phyloP scores from a whole-genome alignment of 2,329 filamentous ascomycete genomes.

The Rhexocercosporidium sp. region DNA sequence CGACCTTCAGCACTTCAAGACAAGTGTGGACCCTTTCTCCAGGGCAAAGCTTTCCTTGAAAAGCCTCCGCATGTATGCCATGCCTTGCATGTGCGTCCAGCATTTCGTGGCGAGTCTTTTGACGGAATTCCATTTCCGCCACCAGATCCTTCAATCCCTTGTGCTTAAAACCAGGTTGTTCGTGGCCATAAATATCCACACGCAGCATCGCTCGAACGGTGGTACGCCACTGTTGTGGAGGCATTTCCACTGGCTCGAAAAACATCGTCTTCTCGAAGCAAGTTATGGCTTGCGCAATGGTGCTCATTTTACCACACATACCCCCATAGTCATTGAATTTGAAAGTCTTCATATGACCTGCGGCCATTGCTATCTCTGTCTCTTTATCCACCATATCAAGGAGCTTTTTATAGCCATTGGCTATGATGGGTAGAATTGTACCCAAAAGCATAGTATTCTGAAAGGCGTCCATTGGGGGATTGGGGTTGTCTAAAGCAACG shows the following conservation, averaged over 20 bases:
- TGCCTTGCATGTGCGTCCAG: conserved; percentile 52
- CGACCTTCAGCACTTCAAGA: conserved; percentile 58
- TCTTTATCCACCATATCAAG: conserved; percentile 61
- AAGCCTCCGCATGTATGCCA: conserved; percentile 27
- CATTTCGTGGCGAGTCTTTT: conserved; percentile 53
- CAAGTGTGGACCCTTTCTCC: conserved; percentile 52
- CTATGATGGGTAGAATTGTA: conserved; percentile 61
- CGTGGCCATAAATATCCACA: conserved; percentile 62
- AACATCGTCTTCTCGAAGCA: conserved; percentile 33
- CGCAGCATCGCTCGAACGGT: conserved; percentile 59
- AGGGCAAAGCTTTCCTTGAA: conserved; percentile 38
- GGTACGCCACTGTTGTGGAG: conserved; percentile 59
- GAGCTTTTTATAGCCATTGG: conserved; percentile 61
- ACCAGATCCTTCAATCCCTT: conserved; percentile 61
- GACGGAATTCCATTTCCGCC: conserved; percentile 56
- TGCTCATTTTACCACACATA: conserved; percentile 27
- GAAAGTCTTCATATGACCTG: conserved; percentile 44
- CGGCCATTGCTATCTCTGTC: conserved; percentile 49
- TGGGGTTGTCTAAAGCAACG: conserved; percentile 44
- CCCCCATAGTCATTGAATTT: conserved; percentile 39
- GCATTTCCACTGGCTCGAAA: conserved; percentile 53
- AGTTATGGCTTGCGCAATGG: conserved; percentile 18
- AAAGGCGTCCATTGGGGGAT: conserved; percentile 54
- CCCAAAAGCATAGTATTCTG: conserved; percentile 65
- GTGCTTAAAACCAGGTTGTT: conserved; percentile 42